Evolutionary conservation across 306 rosid species (phyloP), one percentile per base, ranked within the genome.

Genomic region (Styphnolobium japonicum): DNA sequence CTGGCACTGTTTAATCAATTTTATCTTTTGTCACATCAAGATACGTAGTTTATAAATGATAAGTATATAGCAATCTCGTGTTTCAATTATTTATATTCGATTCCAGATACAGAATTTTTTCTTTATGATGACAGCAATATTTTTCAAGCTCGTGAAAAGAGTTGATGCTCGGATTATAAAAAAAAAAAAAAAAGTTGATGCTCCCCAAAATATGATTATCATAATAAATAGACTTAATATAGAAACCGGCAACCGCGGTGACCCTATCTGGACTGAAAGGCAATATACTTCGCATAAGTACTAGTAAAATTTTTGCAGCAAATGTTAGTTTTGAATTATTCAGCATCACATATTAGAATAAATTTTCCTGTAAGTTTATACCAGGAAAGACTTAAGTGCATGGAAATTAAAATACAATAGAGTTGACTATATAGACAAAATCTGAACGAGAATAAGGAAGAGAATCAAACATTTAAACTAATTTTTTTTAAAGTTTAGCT

Each of bases 361-460:
- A 78, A 68, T 46, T 78, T 66, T 29, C 68, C 48, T 25, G 42
- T 7, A 52, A 43, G 27, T 14, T 53, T 3, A 29, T 25, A 16
- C 42, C 63, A 34, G 67, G 53, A 79, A 39, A 60, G 12, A 16
- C 65, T 39, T 6, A 37, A 77, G 34, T 40, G 73, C 81, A 75
- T 78, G 73, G 29, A 72, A 82, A 75, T 12, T 1, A 77, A 78
- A 73, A 46, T 22, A 63, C 9, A 66, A 21, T 4, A 42, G 25
- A 68, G 48, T 23, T 64, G 45, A n/a, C 9, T 37, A 56, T 34
- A 53, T 12, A n/a, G 74, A 60, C 63, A 56, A 63, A 71, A 79
- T 82, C 23, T 63, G 80, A 82, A 46, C 51, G 46, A 34, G 82
- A 82, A 56, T 77, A 57, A 79, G 55, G 34, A 18, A 45, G 82